Conservation (phyloP, 2,329 filamentous ascomycete genomes). For the Ambrosiella cleistominuta region DNA sequence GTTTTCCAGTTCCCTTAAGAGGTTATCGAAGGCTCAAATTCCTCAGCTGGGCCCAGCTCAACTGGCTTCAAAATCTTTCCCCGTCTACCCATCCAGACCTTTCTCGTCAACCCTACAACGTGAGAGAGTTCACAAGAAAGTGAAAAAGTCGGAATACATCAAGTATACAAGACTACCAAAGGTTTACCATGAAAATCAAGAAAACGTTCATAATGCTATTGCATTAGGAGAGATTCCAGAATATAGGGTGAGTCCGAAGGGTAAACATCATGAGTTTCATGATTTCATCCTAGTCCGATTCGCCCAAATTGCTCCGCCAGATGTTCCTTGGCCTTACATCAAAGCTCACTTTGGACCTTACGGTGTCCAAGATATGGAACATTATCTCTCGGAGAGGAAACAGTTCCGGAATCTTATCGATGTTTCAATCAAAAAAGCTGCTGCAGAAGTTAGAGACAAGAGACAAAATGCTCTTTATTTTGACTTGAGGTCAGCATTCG, state of each 20-base stretch:
- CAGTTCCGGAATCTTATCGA: conserved; percentile 29
- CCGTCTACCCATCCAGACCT: neutral
- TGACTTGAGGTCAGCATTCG: conserved; percentile 42
- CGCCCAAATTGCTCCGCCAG: conserved; percentile 8
- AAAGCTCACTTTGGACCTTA: conserved; percentile 13
- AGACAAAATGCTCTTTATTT: conserved; percentile 36
- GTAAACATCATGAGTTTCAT: conserved; percentile 12
- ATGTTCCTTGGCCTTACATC: conserved; percentile 10
- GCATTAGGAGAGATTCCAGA: conserved; percentile 7
- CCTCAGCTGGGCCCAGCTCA: neutral
- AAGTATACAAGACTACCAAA: conserved; percentile 6
- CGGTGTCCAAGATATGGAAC: conserved; percentile 20
- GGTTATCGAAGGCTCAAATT: conserved; percentile 1
- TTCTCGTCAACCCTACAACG: conserved; percentile 1
- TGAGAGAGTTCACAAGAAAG: neutral
- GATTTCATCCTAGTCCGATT: conserved; percentile 12
- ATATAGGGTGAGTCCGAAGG: neutral
- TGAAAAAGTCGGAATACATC: neutral
- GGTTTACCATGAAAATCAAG: neutral
- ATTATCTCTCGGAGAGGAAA: conserved; percentile 25
- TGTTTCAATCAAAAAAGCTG: conserved; percentile 29
- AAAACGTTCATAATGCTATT: conserved; percentile 6
- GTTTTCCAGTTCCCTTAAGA: conserved; percentile 4
- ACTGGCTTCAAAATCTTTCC: neutral
- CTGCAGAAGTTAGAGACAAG: conserved; percentile 19